Evolutionary conservation across 1,284 basidiomycete genomes (phyloP).

Genomic region (Cyathus pygmaeus): DNA sequence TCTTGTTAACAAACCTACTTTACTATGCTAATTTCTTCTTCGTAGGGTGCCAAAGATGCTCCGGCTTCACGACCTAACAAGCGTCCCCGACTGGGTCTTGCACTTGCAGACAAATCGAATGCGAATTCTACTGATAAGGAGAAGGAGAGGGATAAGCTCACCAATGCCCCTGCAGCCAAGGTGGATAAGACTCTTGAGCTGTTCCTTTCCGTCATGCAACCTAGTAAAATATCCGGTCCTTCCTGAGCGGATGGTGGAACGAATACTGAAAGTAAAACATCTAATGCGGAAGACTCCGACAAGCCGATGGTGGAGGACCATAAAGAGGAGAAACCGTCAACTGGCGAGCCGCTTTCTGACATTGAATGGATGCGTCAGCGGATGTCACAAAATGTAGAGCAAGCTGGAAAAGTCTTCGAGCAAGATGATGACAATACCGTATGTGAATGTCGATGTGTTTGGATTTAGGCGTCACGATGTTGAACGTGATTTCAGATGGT

Average conservation of each 20-base stretch:
- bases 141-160: conserved; percentile 6
- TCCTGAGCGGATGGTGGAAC: conserved; percentile 77
- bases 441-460: neutral
- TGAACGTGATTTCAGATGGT: too few species aligned
- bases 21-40: conserved; percentile 9
- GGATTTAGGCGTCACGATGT: neutral
- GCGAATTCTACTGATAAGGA: too few species aligned
- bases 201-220: conserved; percentile 73
- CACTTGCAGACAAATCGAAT: conserved; percentile 37
- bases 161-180: conserved; percentile 7
- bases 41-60: conserved; percentile 73
- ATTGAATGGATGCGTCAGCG: conserved; percentile 81
- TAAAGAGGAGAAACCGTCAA: conserved; percentile 22
- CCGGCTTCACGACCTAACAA: conserved; percentile 75
- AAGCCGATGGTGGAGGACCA: conserved; percentile 3
- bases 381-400: conserved; percentile 63
- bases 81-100: conserved; percentile 63
- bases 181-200: conserved; percentile 59
- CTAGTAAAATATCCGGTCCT: conserved; percentile 64
- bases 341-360: conserved; percentile 60
- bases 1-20: neutral
- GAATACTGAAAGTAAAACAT: too few species aligned
- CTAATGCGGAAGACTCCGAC: too few species aligned
- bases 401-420: conserved; percentile 61
- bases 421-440: conserved; percentile 63